phyloP scores from a whole-genome alignment of 352 stramenopile genomes.

The Globisporangium takayamanum region DNA sequence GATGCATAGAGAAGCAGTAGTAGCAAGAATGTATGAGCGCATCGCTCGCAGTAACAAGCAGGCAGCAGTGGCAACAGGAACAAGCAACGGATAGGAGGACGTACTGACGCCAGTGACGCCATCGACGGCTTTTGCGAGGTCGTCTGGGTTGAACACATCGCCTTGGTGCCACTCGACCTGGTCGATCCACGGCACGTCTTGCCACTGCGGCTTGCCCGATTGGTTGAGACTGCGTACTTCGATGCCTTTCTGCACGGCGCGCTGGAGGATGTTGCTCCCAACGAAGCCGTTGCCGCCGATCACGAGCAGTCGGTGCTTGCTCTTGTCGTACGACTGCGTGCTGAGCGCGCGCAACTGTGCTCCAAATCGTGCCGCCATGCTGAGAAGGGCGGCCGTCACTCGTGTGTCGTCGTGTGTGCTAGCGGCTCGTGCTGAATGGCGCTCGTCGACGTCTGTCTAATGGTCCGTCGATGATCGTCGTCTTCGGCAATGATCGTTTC shows the following conservation, averaged over 20 bases:
- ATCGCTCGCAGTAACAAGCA: background rate
- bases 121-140: conserved; percentile 61
- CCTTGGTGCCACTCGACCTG: conserved; percentile 86
- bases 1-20: background rate
- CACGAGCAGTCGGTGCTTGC: conserved; percentile 75
- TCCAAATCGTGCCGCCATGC: background rate
- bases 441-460: background rate
- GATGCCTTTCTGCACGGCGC: conserved; percentile 82
- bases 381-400: no score
- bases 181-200: conserved; percentile 74
- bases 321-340: conserved; percentile 50
- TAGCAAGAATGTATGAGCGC: background rate
- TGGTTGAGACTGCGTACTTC: conserved; percentile 82
- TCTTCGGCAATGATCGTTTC: background rate
- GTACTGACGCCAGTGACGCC: conserved; percentile 77
- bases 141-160: conserved; percentile 70
- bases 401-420: background rate
- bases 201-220: conserved; percentile 75
- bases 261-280: conserved; percentile 87
- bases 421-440: background rate
- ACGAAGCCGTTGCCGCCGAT: conserved; percentile 88
- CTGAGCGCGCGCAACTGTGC: conserved; percentile 16
- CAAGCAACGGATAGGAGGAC: background rate
- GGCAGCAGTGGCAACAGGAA: background rate
- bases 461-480: no score